Percentiles rank a stretch among this genome's conserved stretches.
Conservation (phyloP, 306 rosid species). For the Citrullus amarus region DNA sequence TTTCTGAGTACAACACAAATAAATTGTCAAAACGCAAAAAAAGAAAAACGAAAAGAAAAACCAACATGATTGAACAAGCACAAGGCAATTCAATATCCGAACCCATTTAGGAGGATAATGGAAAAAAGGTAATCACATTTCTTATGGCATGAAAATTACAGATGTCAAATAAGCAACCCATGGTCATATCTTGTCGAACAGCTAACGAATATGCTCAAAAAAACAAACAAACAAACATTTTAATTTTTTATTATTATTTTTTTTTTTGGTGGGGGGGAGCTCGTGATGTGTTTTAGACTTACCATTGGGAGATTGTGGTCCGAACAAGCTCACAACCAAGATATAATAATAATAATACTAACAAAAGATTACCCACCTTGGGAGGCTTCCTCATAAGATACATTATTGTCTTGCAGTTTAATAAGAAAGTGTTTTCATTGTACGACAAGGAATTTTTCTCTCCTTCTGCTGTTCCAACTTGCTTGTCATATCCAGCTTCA, state of each 20-base stretch:
- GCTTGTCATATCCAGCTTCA: conserved; percentile 98
- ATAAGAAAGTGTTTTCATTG: conserved; percentile 87
- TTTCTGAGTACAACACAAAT: not conserved
- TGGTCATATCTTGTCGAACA: not conserved
- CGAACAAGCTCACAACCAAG: not conserved
- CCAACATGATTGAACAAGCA: not conserved
- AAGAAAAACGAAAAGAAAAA: no score
- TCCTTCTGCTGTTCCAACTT: conserved; percentile 95
- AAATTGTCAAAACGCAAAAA: not conserved
- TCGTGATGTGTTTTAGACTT: not conserved
- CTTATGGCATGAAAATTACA: not conserved
- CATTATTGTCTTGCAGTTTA: conserved; percentile 93
- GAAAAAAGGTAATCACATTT: not conserved
- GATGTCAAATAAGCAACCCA: not conserved
- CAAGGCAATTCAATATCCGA: not conserved
- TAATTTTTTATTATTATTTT: no score
- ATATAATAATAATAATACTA: not conserved
- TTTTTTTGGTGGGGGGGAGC: not conserved
- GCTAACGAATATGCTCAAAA: not conserved
- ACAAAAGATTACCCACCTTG: conserved; percentile 38
- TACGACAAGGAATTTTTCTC: conserved; percentile 93
- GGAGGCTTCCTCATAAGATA: conserved; percentile 84
- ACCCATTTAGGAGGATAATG: not conserved
- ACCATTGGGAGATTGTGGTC: not conserved
- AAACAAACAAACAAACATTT: no score